A percentile compares a stretch with the other conserved stretches of the same genome.
phyloP scores from a whole-genome alignment of 768 basidiomycete species.

The Lentinula sp. region DNA sequence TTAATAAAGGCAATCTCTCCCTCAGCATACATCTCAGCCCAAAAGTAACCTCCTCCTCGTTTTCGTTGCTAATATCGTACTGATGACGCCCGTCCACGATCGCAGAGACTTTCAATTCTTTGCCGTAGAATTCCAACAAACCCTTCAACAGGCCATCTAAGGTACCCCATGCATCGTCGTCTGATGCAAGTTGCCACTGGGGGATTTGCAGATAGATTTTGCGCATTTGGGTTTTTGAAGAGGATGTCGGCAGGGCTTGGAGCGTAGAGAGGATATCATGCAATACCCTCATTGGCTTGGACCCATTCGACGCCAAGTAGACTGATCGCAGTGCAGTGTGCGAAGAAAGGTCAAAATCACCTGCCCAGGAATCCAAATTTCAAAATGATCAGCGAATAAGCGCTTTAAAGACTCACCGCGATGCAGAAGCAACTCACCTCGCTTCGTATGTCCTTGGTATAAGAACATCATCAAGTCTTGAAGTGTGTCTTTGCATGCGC shows the following conservation, averaged over 20 bases:
- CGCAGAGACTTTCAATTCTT: background rate
- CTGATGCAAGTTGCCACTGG: background rate
- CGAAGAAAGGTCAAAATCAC: background rate
- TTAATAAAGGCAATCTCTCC: background rate
- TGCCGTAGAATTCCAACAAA: background rate
- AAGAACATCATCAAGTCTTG: background rate
- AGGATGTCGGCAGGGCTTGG: background rate
- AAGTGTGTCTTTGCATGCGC: background rate
- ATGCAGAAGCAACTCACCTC: background rate
- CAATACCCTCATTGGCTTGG: conserved; percentile 1
- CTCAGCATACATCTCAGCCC: background rate
- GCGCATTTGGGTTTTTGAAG: background rate
- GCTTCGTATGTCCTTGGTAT: background rate
- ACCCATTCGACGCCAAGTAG: background rate
- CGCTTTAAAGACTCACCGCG: background rate
- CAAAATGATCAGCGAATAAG: background rate
- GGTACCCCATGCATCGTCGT: background rate
- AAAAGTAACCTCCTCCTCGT: background rate
- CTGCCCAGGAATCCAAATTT: background rate
- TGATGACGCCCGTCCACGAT: background rate
- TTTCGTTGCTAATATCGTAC: background rate
- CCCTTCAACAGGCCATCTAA: background rate
- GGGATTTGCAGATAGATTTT: background rate
- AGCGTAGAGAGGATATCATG: background rate
- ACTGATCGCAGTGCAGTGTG: background rate